phyloP scores from a whole-genome alignment of 768 basidiomycete genomes.

The Leccinellum rugosiceps region DNA sequence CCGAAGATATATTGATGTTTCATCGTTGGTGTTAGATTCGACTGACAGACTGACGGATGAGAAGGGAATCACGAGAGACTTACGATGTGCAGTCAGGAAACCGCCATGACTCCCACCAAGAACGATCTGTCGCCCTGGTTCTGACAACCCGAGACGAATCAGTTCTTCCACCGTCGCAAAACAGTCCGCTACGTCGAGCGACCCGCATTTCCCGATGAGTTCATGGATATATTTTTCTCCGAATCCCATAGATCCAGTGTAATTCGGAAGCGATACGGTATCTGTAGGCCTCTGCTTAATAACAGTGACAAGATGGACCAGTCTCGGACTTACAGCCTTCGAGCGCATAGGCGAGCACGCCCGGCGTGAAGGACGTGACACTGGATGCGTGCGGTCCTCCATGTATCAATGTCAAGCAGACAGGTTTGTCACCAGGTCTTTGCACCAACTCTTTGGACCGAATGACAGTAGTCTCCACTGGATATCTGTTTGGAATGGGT shows the following conservation, averaged over 20 bases:
- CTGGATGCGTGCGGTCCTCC: constrained; percentile 59
- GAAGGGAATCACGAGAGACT: constrained; percentile 25
- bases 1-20: too few species aligned
- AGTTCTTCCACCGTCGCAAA: constrained; percentile 54
- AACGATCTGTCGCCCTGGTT: constrained; percentile 50
- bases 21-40: not conserved
- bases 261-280: constrained; percentile 59
- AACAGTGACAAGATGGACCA: too few species aligned
- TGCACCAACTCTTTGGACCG: constrained; percentile 23
- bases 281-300: too few species aligned
- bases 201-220: constrained; percentile 58
- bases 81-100: constrained; percentile 57
- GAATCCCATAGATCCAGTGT: constrained; percentile 65
- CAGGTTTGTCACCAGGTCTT: constrained; percentile 24
- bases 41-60: not conserved
- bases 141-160: constrained; percentile 46
- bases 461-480: constrained; percentile 56
- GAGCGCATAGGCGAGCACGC: constrained; percentile 43
- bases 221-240: constrained; percentile 56
- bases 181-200: constrained; percentile 64
- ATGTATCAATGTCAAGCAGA: constrained; percentile 54
- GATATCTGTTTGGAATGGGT: constrained; percentile 46
- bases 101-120: constrained; percentile 73
- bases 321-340: constrained; percentile 53
- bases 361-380: constrained; percentile 47